Percentiles rank a stretch among this genome's conserved stretches.
Evolutionary conservation across 208 protist genomes (phyloP).

Genomic region (Zelonia costaricensis): DNA sequence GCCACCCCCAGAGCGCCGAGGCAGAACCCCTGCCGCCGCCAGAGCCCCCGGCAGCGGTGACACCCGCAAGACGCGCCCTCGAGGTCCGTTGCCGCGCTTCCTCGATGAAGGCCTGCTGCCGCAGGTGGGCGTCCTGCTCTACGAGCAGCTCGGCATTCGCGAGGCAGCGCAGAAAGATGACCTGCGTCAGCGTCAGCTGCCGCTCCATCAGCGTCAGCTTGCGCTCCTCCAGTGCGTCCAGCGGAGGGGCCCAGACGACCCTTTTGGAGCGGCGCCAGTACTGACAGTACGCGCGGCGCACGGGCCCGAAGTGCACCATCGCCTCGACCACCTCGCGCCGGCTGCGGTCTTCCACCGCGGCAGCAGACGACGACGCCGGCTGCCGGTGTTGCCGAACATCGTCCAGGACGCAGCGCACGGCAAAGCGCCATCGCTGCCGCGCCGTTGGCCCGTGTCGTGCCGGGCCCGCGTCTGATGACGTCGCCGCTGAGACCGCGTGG

Average conservation of each 20-base stretch:
- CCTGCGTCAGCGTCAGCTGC: conserved; percentile 57
- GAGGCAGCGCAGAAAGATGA: conserved; percentile 78
- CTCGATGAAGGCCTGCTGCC: conserved; percentile 56
- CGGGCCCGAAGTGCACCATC: conserved; percentile 53
- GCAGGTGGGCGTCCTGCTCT: conserved; percentile 37
- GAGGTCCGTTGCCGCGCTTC: conserved; percentile 8
- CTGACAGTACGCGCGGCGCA: conserved; percentile 61
- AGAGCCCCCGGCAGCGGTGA: too few species aligned
- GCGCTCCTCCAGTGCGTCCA: conserved; percentile 44
- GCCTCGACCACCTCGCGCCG: conserved; percentile 32
- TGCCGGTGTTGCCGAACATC: conserved; percentile 27
- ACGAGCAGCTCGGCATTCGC: conserved; percentile 56
- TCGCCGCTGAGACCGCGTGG: background rate
- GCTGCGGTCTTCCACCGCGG: conserved; percentile 7
- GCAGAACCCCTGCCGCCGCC: background rate
- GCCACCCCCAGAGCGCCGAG: conserved; percentile 1
- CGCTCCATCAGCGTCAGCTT: conserved; percentile 53
- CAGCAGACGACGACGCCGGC: too few species aligned
- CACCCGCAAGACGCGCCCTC: background rate
- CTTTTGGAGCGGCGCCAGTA: conserved; percentile 63
- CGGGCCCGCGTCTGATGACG: background rate
- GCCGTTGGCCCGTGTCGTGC: conserved; percentile 7
- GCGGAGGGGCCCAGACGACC: conserved; percentile 59
- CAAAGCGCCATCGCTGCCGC: conserved; percentile 47
- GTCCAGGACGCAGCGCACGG: conserved; percentile 29